Percentiles rank a stretch among this genome's conserved stretches.
Evolutionary conservation across 2,329 filamentous ascomycete species (phyloP).

Genomic region (Chrysosporium keratinophilum): DNA sequence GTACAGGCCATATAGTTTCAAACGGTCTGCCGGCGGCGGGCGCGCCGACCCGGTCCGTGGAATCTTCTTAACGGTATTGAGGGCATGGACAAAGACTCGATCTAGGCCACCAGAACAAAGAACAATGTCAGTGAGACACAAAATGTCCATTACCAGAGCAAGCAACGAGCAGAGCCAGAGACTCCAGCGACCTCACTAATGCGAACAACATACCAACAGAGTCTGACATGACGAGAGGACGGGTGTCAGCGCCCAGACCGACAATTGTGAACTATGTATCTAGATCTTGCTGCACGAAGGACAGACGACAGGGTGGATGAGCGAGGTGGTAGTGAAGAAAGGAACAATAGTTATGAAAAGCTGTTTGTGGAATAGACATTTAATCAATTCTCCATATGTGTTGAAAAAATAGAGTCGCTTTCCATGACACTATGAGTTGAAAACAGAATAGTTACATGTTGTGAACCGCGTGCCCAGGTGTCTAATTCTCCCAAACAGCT

Average conservation of each 20-base stretch:
- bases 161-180: neutral
- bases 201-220: constrained; percentile 35
- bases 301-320: no score
- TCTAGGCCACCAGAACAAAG: constrained; percentile 45
- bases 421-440: neutral
- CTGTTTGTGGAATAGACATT: neutral
- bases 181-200: neutral
- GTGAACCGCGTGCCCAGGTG: neutral
- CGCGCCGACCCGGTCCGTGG: constrained; percentile 83
- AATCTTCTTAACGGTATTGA: constrained; percentile 97
- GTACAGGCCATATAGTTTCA: constrained; percentile 94
- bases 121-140: neutral
- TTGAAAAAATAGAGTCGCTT: neutral
- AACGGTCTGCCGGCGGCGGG: constrained; percentile 71
- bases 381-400: neutral
- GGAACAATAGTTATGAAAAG: no score
- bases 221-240: constrained; percentile 33
- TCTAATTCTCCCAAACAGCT: neutral
- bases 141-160: neutral
- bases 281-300: neutral
- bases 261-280: neutral
- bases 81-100: constrained; percentile 95
- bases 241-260: neutral
- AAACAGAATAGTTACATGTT: neutral
- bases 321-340: no score